Evolutionary conservation across 2,329 filamentous ascomycete species (phyloP).

Genomic region (Scleromitrula shiraiana): DNA sequence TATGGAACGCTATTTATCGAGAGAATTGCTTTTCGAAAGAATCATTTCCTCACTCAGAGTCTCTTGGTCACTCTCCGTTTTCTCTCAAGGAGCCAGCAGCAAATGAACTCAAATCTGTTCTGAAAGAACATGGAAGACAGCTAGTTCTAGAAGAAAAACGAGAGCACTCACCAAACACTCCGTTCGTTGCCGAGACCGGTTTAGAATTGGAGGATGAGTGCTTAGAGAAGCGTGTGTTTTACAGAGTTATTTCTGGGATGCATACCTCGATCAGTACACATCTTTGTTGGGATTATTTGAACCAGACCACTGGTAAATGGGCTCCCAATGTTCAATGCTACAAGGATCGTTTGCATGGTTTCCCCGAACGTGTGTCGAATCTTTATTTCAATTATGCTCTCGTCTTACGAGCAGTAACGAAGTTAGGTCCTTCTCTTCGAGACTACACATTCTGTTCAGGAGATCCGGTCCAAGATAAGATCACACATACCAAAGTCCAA

Average conservation of each 20-base stretch:
- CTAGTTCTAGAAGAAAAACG: constrained; percentile 54
- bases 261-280: constrained; percentile 96
- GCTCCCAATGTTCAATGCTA: constrained; percentile 86
- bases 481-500: constrained; percentile 77
- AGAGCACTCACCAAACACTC: constrained; percentile 43
- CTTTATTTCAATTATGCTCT: constrained; percentile 99
- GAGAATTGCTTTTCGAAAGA: constrained; percentile 88
- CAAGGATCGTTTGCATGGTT: constrained; percentile 70
- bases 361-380: constrained; percentile 90
- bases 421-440: constrained; percentile 71
- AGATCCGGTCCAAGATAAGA: constrained; percentile 67
- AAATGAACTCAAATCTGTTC: constrained; percentile 52
- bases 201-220: constrained; percentile 85
- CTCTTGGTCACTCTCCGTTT: constrained; percentile 39
- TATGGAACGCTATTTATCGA: constrained; percentile 94
- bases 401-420: constrained; percentile 83
- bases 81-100: constrained; percentile 37
- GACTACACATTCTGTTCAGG: constrained; percentile 89
- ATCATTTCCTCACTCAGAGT: constrained; percentile 53
- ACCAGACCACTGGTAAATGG: constrained; percentile 92
- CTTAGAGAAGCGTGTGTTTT: constrained; percentile 97
- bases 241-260: constrained; percentile 92
- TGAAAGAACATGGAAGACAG: constrained; percentile 51
- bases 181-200: constrained; percentile 53
- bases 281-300: constrained; percentile 91